Percentiles rank a stretch among this genome's conserved stretches.
Conservation (phyloP, 2,329 filamentous ascomycete species). For the Colletotrichum theobromicola region DNA sequence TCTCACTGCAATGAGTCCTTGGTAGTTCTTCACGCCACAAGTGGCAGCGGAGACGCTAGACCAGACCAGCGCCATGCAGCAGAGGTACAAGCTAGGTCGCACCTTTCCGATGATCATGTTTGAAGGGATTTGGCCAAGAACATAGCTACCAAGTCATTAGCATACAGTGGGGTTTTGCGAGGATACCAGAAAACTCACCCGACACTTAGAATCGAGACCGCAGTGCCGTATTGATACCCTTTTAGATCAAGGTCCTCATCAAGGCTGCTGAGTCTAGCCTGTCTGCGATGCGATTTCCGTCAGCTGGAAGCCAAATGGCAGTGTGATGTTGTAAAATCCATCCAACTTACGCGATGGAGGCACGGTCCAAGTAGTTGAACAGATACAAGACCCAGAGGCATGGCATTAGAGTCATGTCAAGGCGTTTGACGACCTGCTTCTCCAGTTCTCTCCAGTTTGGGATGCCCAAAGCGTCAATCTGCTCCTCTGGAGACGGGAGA, state of each 20-base stretch:
- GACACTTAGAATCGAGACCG: conserved; percentile 28
- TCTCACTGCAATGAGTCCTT: conserved; percentile 21
- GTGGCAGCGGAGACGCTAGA: conserved; percentile 23
- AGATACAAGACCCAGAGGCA: conserved; percentile 26
- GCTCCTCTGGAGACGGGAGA: conserved; percentile 19
- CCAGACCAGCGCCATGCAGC: conserved; percentile 22
- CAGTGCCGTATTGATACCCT: conserved; percentile 28
- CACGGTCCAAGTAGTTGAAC: conserved; percentile 25
- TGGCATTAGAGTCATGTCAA: conserved; percentile 25
- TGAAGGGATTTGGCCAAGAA: conserved; percentile 23
- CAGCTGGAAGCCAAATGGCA: background rate
- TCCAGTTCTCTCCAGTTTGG: conserved; percentile 24
- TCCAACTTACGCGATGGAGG: conserved; percentile 19
- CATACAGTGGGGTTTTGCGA: accelerated
- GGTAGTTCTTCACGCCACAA: conserved; percentile 21
- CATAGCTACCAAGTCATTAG: background rate
- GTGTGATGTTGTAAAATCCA: accelerated
- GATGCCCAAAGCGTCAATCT: conserved; percentile 25
- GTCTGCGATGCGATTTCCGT: background rate
- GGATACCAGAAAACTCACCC: conserved; percentile 2
- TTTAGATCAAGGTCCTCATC: conserved; percentile 28
- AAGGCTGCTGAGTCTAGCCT: conserved; percentile 26
- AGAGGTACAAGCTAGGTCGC: conserved; percentile 22
- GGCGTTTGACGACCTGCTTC: conserved; percentile 23
- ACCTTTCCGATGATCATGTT: conserved; percentile 25